Evolutionary conservation across 1,139 yeast genomes (phyloP).

Genomic region (Schwanniomyces etchellsii): DNA sequence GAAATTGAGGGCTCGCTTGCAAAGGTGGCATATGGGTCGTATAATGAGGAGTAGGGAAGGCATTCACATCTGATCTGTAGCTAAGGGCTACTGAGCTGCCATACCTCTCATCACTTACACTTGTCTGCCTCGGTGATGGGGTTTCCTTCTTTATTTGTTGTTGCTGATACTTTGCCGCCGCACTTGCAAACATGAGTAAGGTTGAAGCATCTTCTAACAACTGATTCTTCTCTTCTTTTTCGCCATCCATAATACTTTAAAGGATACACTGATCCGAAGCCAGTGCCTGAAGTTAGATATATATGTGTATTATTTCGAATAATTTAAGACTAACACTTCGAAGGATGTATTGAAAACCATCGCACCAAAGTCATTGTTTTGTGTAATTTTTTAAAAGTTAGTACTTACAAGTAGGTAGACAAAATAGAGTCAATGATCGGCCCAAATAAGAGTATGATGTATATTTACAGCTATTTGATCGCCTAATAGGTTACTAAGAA

Average conservation of each 20-base stretch:
- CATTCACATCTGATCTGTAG: too few relatives aligned
- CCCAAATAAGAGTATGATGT: too few relatives aligned
- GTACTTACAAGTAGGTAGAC: too few relatives aligned
- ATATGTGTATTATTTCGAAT: too few relatives aligned
- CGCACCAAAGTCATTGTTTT: too few relatives aligned
- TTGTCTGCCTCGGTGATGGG: slow-evolving; percentile 9
- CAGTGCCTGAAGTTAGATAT: too few relatives aligned
- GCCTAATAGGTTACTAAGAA: too few relatives aligned
- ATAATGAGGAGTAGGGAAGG: neutral
- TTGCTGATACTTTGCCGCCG: slow-evolving; percentile 44
- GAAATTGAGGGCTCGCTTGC: slow-evolving; percentile 4
- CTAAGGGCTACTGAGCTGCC: neutral
- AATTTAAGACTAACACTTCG: too few relatives aligned
- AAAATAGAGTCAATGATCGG: too few relatives aligned
- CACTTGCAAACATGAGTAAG: slow-evolving; percentile 56
- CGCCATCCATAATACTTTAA: slow-evolving; percentile 4
- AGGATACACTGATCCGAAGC: neutral
- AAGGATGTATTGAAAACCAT: too few relatives aligned
- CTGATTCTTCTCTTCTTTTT: slow-evolving; percentile 24
- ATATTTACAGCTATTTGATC: too few relatives aligned
- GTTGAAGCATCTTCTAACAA: slow-evolving; percentile 62
- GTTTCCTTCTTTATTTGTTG: slow-evolving; percentile 8
- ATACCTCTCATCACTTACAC: neutral
- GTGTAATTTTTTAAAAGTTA: too few relatives aligned
- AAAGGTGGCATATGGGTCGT: neutral